phyloP scores from a whole-genome alignment of 768 basidiomycete species.

The Mycena olivaceomarginata region DNA sequence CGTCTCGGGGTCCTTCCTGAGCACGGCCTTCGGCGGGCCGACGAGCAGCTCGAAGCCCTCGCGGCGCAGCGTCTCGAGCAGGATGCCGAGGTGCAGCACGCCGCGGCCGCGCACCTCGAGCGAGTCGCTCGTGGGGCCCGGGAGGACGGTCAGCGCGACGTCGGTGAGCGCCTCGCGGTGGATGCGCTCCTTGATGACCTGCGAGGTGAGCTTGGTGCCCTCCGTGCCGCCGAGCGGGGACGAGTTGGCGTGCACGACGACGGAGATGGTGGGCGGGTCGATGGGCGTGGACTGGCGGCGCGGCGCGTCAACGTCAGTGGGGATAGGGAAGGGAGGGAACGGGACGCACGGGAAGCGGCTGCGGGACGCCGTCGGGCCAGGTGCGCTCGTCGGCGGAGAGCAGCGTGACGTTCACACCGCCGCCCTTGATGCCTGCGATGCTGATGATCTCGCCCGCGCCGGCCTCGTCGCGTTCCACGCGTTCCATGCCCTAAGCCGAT shows the following conservation, averaged over 20 bases:
- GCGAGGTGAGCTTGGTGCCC: conserved; percentile 69
- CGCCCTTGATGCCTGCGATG: conserved; percentile 68
- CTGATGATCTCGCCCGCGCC: conserved; percentile 71
- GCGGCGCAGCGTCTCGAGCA: conserved; percentile 68
- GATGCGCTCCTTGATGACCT: conserved; percentile 68
- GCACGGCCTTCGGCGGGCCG: conserved; percentile 70
- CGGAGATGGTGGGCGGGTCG: conserved; percentile 70
- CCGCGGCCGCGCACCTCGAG: conserved; percentile 70
- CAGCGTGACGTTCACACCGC: conserved; percentile 67
- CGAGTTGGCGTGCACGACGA: conserved; percentile 68
- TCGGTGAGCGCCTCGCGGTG: conserved; percentile 72
- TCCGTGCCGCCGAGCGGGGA: conserved; percentile 67
- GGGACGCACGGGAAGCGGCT: conserved; percentile 60
- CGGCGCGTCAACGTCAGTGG: not conserved
- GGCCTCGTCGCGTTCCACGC: conserved; percentile 65
- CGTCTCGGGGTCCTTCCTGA: conserved; percentile 65
- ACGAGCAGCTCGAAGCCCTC: conserved; percentile 70
- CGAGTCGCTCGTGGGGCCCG: conserved; percentile 69
- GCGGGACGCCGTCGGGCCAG: conserved; percentile 63
- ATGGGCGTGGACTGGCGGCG: conserved; percentile 62
- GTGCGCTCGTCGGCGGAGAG: conserved; percentile 61
- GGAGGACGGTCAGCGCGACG: conserved; percentile 68
- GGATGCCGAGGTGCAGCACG: conserved; percentile 70
- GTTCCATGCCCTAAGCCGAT: conserved; percentile 56
- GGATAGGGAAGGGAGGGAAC: not conserved